phyloP scores from a whole-genome alignment of 768 basidiomycete species.

The Serendipita indica region DNA sequence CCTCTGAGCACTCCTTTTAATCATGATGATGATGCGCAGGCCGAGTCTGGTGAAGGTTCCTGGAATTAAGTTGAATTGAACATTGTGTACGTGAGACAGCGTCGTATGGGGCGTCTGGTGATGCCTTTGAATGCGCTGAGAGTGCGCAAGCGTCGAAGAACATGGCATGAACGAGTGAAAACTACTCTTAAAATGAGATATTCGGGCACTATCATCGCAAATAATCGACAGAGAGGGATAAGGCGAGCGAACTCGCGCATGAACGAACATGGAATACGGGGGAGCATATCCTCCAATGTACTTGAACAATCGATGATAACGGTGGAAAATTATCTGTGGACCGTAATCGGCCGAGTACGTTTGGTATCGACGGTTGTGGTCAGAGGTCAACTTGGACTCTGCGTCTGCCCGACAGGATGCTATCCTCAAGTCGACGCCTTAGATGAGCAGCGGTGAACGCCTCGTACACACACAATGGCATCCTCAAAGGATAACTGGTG shows the following conservation, averaged over 20 bases:
- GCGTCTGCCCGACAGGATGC: too few relatives aligned
- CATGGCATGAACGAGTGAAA: constrained; percentile 87
- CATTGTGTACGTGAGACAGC: constrained; percentile 63
- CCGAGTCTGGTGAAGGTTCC: constrained; percentile 86
- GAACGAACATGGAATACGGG: constrained; percentile 65
- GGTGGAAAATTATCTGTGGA: constrained; percentile 73
- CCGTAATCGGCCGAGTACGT: constrained; percentile 58
- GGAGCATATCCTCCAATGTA: constrained; percentile 83
- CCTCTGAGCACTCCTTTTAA: constrained; percentile 88
- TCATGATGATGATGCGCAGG: constrained; percentile 81
- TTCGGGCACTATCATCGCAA: constrained; percentile 9
- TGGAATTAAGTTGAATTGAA: constrained; percentile 94
- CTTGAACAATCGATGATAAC: constrained; percentile 51
- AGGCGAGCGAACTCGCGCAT: constrained; percentile 4
- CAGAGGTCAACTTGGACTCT: background rate
- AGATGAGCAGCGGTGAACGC: too few relatives aligned
- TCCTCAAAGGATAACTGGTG: too few relatives aligned
- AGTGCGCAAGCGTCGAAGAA: constrained; percentile 88
- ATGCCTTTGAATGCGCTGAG: constrained; percentile 70
- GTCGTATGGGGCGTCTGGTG: constrained; percentile 53
- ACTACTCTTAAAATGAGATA: constrained; percentile 31
- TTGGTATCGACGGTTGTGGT: background rate
- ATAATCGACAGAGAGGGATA: background rate
- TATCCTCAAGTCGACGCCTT: too few relatives aligned
- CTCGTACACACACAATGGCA: too few relatives aligned